Evolutionary conservation across 805 yeast species (phyloP).

Genomic region (Saturnispora diversa): DNA sequence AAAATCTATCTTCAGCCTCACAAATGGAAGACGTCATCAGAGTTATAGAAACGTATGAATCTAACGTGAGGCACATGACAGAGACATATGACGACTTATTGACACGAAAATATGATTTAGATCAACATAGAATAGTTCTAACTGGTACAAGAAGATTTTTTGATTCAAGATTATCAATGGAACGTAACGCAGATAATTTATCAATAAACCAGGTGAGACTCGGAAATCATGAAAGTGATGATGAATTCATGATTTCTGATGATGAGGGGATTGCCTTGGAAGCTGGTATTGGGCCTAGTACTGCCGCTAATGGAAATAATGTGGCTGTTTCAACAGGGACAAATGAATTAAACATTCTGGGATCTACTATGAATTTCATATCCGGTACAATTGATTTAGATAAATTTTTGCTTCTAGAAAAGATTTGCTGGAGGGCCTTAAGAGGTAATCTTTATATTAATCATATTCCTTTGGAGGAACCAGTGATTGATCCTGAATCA

Average conservation of each 20-base stretch:
- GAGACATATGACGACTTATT: conserved; percentile 58
- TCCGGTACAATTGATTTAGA: conserved; percentile 75
- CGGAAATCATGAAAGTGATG: conserved; percentile 14
- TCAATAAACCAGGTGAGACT: conserved; percentile 23
- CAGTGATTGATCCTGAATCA: conserved; percentile 51
- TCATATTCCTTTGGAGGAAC: conserved; percentile 63
- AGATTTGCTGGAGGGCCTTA: conserved; percentile 82
- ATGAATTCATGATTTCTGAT: conserved; percentile 16
- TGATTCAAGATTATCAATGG: conserved; percentile 28
- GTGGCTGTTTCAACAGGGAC: conserved; percentile 23
- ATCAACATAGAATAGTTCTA: conserved; percentile 61
- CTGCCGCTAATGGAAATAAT: not conserved
- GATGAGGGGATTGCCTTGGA: conserved; percentile 17
- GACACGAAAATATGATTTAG: conserved; percentile 46
- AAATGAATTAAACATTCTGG: conserved; percentile 30
- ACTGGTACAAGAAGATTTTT: conserved; percentile 31
- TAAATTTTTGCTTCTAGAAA: conserved; percentile 64
- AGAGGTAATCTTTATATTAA: conserved; percentile 87
- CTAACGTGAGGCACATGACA: conserved; percentile 60
- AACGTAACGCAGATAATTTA: conserved; percentile 23
- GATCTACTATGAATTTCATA: conserved; percentile 41
- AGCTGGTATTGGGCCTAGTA: conserved; percentile 18
- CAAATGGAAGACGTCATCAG: conserved; percentile 66
- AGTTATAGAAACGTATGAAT: conserved; percentile 57
- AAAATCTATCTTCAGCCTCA: conserved; percentile 46